A percentile compares a stretch with the other conserved stretches of the same genome.
These are phyloP conservation scores for Yarrowia sp. DNA, from an alignment of 805 yeast genomes.

Conservation along the genomic window DNA sequence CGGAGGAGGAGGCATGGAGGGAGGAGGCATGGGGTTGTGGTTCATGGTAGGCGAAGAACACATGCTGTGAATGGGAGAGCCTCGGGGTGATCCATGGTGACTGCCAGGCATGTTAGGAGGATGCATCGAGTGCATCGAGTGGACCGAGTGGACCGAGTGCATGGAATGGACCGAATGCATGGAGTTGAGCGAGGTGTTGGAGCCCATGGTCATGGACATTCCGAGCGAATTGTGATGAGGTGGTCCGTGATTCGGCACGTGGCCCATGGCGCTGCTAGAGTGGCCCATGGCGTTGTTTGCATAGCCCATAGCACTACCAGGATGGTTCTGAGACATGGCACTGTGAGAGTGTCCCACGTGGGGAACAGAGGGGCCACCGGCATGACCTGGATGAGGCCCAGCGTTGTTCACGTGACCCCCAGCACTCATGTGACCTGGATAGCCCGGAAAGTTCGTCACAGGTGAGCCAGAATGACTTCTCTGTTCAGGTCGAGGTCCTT, in stretches of 20 bases:
- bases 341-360: neutral
- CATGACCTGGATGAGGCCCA: neutral
- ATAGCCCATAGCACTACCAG: neutral
- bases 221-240: neutral
- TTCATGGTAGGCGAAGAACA: slow-evolving; percentile 3
- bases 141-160: slow-evolving; percentile 3
- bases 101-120: slow-evolving; percentile 16
- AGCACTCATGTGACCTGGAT: neutral
- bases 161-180: neutral
- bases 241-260: too few species aligned
- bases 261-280: too few species aligned
- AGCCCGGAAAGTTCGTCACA: neutral
- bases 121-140: neutral
- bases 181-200: slow-evolving; percentile 29
- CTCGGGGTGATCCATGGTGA: slow-evolving; percentile 10
- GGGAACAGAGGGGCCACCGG: neutral
- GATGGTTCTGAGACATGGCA: neutral
- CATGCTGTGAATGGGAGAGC: slow-evolving; percentile 4
- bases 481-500: neutral
- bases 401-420: too few species aligned
- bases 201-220: slow-evolving; percentile 27
- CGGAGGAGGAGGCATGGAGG: slow-evolving; percentile 6
- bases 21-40: slow-evolving; percentile 1
- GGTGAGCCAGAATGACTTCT: slow-evolving; percentile 10
- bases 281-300: too few species aligned